Percentiles rank a stretch among this genome's conserved stretches.
These are phyloP conservation scores for Thalassiosira hispida DNA, from an alignment of 352 stramenopile species.

Conservation along the genomic window DNA sequence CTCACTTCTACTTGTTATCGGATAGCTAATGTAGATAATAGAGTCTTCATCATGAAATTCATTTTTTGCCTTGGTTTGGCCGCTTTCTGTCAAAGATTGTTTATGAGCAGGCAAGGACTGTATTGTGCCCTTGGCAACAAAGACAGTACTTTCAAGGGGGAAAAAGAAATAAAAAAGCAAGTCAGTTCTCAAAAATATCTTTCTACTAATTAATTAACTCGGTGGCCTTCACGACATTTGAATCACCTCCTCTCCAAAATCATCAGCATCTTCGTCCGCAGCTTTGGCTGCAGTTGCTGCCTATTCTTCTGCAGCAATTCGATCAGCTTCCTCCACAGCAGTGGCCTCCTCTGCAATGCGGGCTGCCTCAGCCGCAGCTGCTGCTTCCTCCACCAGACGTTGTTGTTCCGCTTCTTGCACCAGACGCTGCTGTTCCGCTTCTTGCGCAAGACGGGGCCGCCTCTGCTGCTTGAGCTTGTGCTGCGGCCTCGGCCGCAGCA, in stretches of 20 bases:
- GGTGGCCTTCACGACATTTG: background rate
- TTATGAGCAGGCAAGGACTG: too few species aligned
- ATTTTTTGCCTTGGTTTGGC: too few species aligned
- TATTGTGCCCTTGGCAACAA: too few species aligned
- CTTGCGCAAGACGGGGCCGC: conserved; percentile 24
- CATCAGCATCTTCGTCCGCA: conserved; percentile 12
- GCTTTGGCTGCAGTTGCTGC: background rate
- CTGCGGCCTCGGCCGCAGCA: conserved; percentile 27
- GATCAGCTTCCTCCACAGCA: background rate
- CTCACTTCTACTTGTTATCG: too few species aligned
- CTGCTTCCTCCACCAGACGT: conserved; percentile 38
- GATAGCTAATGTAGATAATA: too few species aligned
- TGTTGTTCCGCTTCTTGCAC: conserved; percentile 31
- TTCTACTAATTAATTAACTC: background rate
- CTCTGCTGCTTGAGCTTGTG: conserved; percentile 29
- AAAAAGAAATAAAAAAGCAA: too few species aligned
- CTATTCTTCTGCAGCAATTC: background rate
- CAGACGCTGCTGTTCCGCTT: conserved; percentile 25
- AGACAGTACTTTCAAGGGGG: too few species aligned
- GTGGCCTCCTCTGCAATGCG: conserved; percentile 76
- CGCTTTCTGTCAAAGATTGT: too few species aligned
- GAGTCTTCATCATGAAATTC: too few species aligned
- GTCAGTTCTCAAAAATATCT: too few species aligned
- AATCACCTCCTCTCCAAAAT: conserved; percentile 28
- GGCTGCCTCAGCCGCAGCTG: conserved; percentile 74